phyloP scores from a whole-genome alignment of 192 early-diverging fungal genomes.

The Neocallimastix lanati region DNA sequence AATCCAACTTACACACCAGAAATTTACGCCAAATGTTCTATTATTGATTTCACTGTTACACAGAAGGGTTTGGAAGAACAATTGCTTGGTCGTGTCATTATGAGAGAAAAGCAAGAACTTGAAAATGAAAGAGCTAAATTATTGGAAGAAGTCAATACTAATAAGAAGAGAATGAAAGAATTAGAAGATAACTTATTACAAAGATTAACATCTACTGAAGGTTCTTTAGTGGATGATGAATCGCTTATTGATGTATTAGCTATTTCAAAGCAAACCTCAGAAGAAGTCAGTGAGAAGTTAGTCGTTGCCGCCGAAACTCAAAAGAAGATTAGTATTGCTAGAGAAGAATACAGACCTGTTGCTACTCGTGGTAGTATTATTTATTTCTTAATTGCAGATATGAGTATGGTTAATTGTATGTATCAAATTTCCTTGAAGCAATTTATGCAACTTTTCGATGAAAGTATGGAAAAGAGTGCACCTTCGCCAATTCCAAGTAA shows the following conservation, averaged over 20 bases:
- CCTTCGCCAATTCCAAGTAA: slow-evolving; percentile 46
- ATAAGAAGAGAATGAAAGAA: slow-evolving; percentile 51
- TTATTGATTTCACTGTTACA: slow-evolving; percentile 48
- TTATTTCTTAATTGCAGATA: slow-evolving; percentile 49
- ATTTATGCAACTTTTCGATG: slow-evolving; percentile 46
- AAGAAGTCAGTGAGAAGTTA: slow-evolving; percentile 47
- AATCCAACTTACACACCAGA: slow-evolving; percentile 48
- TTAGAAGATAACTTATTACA: slow-evolving; percentile 47
- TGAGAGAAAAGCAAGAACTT: slow-evolving; percentile 46
- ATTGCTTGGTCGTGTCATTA: slow-evolving; percentile 41
- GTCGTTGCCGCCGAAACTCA: slow-evolving; percentile 43
- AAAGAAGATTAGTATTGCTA: slow-evolving; percentile 40
- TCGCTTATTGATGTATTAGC: slow-evolving; percentile 47
- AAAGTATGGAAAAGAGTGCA: slow-evolving; percentile 40
- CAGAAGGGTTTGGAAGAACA: slow-evolving; percentile 43
- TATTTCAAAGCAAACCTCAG: slow-evolving; percentile 38
- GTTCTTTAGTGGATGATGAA: slow-evolving; percentile 44
- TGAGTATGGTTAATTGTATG: slow-evolving; percentile 49
- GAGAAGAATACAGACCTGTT: slow-evolving; percentile 46
- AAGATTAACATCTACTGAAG: slow-evolving; percentile 42
- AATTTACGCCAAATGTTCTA: slow-evolving; percentile 41
- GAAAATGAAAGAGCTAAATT: slow-evolving; percentile 45
- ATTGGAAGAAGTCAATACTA: slow-evolving; percentile 42
- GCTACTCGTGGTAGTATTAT: slow-evolving; percentile 39
- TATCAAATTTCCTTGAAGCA: slow-evolving; percentile 46